A percentile compares a stretch with the other conserved stretches of the same genome.
Conservation (phyloP, 176 grass and related monocot species). For the Secale cereale region DNA sequence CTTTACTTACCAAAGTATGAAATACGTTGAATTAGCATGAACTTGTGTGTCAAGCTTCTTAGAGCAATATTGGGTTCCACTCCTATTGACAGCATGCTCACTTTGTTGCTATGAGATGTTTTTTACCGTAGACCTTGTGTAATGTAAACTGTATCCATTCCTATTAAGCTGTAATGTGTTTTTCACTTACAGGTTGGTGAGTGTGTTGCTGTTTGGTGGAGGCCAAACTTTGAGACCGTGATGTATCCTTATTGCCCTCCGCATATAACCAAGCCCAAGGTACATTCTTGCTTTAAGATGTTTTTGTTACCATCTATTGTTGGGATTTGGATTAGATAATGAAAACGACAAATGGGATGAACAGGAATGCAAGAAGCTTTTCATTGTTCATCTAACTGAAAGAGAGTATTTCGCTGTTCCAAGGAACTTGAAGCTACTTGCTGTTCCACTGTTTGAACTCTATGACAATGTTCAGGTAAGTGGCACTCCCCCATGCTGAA, state of each 20-base stretch:
- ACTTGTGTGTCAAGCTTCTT: not conserved
- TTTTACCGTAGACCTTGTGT: not conserved
- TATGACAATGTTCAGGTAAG: slow-evolving; percentile 98
- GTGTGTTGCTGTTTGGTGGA: slow-evolving; percentile 99
- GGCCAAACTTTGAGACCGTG: slow-evolving; percentile 97
- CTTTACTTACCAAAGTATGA: slow-evolving; percentile 8
- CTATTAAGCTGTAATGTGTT: not conserved
- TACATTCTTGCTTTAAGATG: slow-evolving; percentile 27
- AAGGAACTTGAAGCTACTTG: slow-evolving; percentile 97
- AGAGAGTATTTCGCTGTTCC: slow-evolving; percentile 99
- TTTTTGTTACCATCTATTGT: not conserved
- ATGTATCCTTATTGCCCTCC: slow-evolving; percentile 99
- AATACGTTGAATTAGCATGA: not conserved
- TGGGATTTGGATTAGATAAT: not conserved
- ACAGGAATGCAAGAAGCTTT: slow-evolving; percentile 99
- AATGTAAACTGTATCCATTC: not conserved
- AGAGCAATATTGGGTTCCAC: not conserved
- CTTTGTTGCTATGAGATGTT: not conserved
- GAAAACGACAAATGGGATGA: slow-evolving; percentile 10
- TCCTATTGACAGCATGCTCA: not conserved
- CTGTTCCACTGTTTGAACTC: slow-evolving; percentile 97
- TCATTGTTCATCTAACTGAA: slow-evolving; percentile 92
- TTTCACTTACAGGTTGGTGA: slow-evolving; percentile 76
- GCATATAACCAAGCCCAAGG: slow-evolving; percentile 99
- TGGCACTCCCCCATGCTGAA: not conserved